Conservation (phyloP, 2,329 filamentous ascomycete species). For the Colletotrichum gigasporum region DNA sequence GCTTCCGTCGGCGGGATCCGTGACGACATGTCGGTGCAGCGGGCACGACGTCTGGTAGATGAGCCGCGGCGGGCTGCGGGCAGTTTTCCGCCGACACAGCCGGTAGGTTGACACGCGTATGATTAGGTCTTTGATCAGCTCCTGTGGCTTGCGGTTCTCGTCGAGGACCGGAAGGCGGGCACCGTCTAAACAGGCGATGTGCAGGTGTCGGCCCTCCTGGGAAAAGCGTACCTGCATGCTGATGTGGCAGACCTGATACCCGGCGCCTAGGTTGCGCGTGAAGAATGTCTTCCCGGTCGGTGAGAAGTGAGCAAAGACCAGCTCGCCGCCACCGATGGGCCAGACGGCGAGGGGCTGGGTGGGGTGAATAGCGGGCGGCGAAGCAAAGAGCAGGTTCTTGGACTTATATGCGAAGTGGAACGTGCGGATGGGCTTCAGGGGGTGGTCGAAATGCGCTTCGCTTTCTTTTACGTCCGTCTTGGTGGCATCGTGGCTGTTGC, state of each 20-base stretch:
- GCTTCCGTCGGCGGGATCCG: neutral
- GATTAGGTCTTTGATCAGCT: neutral
- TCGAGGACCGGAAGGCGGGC: neutral
- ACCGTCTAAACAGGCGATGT: neutral
- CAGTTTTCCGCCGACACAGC: neutral
- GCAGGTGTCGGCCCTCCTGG: neutral
- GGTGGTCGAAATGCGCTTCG: neutral
- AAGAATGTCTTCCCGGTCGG: neutral
- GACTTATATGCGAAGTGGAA: neutral
- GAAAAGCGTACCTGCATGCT: neutral
- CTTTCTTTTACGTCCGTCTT: neutral
- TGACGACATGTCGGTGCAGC: neutral
- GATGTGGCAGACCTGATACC: neutral
- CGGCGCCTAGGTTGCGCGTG: neutral
- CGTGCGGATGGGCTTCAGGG: neutral
- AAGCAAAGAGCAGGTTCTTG: neutral
- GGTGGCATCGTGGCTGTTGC: neutral
- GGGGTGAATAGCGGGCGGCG: neutral
- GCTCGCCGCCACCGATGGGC: neutral
- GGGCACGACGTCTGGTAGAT: neutral
- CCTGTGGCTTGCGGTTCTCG: neutral
- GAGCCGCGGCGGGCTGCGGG: neutral
- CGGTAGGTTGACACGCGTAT: neutral
- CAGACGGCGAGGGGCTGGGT: neutral
- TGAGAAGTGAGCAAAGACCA: neutral